A percentile compares a stretch with the other conserved stretches of the same genome.
phyloP scores from a whole-genome alignment of 2,329 filamentous ascomycete species.

The Phoma sp. region DNA sequence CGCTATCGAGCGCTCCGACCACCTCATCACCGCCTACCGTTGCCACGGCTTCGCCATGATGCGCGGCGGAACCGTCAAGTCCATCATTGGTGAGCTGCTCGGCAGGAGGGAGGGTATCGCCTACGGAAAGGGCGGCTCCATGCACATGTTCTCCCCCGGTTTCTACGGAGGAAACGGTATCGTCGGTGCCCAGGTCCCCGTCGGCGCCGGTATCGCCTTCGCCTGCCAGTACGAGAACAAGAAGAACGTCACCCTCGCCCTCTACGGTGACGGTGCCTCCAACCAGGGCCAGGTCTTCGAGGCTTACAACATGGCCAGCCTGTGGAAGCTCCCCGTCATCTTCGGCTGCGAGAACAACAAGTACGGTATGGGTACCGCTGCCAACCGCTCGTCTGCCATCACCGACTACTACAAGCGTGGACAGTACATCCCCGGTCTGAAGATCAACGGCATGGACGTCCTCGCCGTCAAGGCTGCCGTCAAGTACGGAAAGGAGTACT shows the following conservation, averaged over 20 bases:
- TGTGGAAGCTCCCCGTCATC: conserved; percentile 94
- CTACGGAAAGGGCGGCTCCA: conserved; percentile 98
- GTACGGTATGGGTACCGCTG: conserved; percentile 99
- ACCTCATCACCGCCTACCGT: conserved; percentile 96
- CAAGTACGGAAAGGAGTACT: conserved; percentile 90
- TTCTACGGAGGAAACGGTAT: conserved; percentile 99
- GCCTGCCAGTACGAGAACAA: conserved; percentile 92
- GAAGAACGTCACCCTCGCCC: conserved; percentile 84
- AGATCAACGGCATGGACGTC: conserved; percentile 99
- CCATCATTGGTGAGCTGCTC: conserved; percentile 94
- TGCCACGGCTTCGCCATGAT: conserved; percentile 99
- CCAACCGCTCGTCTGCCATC: conserved; percentile 89
- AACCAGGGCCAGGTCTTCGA: conserved; percentile 99
- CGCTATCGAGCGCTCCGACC: conserved; percentile 88
- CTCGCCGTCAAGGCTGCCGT: conserved; percentile 97
- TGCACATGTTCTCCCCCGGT: conserved; percentile 99
- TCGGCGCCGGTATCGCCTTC: conserved; percentile 95
- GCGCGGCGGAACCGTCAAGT: conserved; percentile 88
- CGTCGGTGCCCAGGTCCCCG: conserved; percentile 96
- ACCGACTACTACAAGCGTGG: conserved; percentile 99
- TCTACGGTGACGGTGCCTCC: conserved; percentile 97
- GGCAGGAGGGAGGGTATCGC: conserved; percentile 96
- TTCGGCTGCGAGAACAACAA: conserved; percentile 99
- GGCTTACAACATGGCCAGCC: conserved; percentile 99
- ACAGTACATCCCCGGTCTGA: conserved; percentile 98